Conservation (phyloP, 1,284 basidiomycete genomes). For the Ustilago trichophora region DNA sequence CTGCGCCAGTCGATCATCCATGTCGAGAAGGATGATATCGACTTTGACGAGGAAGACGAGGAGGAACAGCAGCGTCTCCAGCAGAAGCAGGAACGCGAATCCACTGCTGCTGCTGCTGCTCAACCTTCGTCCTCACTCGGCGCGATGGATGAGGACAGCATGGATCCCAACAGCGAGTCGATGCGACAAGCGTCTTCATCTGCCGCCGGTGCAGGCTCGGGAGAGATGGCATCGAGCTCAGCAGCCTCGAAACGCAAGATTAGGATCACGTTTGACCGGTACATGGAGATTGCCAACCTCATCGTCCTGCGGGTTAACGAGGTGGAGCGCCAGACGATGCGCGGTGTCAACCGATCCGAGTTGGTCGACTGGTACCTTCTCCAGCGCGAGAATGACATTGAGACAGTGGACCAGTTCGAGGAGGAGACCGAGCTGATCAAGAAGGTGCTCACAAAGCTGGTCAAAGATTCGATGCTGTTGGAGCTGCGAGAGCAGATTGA, state of each 20-base stretch:
- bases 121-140: slow-evolving; percentile 43
- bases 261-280: slow-evolving; percentile 94
- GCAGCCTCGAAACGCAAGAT: slow-evolving; percentile 70
- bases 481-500: slow-evolving; percentile 54
- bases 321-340: slow-evolving; percentile 78
- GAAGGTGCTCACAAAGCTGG: slow-evolving; percentile 87
- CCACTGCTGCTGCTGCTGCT: slow-evolving; percentile 1
- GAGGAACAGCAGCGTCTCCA: slow-evolving; percentile 69
- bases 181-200: slow-evolving; percentile 66
- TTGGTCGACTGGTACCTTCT: slow-evolving; percentile 97
- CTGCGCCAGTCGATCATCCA: slow-evolving; percentile 98
- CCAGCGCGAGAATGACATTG: slow-evolving; percentile 78
- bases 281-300: slow-evolving; percentile 87
- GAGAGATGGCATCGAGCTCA: slow-evolving; percentile 20
- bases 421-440: slow-evolving; percentile 87
- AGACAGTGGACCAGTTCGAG: slow-evolving; percentile 87
- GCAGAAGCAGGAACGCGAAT: slow-evolving; percentile 42
- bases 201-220: slow-evolving; percentile 44
- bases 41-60: slow-evolving; percentile 90
- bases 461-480: slow-evolving; percentile 74
- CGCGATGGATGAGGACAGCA: slow-evolving; percentile 65
- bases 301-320: slow-evolving; percentile 84
- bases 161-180: slow-evolving; percentile 73
- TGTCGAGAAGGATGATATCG: slow-evolving; percentile 98
- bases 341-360: slow-evolving; percentile 78